A percentile compares a stretch with the other conserved stretches of the same genome.
Evolutionary conservation across 148 eudicot species (phyloP).

Genomic region (Oxyria digyna): DNA sequence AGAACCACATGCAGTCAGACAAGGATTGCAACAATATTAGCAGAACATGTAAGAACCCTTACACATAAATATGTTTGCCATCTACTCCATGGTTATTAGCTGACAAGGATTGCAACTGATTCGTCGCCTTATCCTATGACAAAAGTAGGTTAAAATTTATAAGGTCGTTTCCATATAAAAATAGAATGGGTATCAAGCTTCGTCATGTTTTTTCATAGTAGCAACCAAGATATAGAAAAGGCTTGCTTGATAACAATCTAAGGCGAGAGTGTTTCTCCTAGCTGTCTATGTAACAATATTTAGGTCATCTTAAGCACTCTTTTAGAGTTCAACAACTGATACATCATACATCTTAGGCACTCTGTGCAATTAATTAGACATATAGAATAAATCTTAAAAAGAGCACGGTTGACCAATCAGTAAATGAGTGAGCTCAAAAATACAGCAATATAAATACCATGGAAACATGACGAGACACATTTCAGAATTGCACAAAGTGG

Average conservation of each 20-base stretch:
- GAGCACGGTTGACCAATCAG: too few species aligned
- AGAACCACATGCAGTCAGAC: background rate
- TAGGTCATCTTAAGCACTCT: constrained; percentile 24
- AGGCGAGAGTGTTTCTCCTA: background rate
- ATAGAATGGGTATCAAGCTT: background rate
- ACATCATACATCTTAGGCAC: too few species aligned
- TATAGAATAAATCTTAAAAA: too few species aligned
- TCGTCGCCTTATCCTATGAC: constrained; percentile 65
- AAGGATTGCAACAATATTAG: background rate
- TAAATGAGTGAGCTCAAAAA: too few species aligned
- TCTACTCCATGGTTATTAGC: constrained; percentile 51
- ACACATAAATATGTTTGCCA: constrained; percentile 79
- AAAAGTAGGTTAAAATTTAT: constrained; percentile 3
- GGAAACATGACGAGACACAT: too few species aligned
- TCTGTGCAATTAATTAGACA: too few species aligned
- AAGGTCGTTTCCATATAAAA: background rate
- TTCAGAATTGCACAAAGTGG: too few species aligned
- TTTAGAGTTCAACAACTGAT: too few species aligned
- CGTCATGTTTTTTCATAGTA: background rate
- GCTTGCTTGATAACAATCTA: background rate
- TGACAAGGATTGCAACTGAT: constrained; percentile 42
- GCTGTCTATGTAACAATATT: background rate
- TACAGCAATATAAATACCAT: too few species aligned
- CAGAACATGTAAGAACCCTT: constrained; percentile 15
- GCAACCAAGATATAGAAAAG: background rate